These are phyloP conservation scores for Atractiella rhizophila DNA, from an alignment of 768 basidiomycete genomes.

Conservation along the genomic window DNA sequence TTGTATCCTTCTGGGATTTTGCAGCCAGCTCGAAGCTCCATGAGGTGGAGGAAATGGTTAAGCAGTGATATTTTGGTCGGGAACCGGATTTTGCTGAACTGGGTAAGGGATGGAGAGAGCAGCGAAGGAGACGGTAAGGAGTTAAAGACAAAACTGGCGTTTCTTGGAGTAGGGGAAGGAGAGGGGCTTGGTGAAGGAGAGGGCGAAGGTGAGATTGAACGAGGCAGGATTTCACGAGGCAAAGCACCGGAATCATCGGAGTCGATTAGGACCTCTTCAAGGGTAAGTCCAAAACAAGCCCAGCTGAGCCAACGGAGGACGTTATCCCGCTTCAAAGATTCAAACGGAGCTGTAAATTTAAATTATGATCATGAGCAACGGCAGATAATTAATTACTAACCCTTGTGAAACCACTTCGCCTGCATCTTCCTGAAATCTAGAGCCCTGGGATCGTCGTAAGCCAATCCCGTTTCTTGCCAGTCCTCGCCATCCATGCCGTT, in stretches of 20 bases:
- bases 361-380: too few species aligned
- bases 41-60: constrained; percentile 11
- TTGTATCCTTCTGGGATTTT: constrained; percentile 9
- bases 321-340: constrained; percentile 8
- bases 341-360: constrained; percentile 1
- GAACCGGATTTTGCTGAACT: constrained; percentile 4
- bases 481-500: constrained; percentile 11
- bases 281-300: constrained; percentile 9
- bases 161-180: not conserved
- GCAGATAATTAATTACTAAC: too few species aligned
- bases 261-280: constrained; percentile 10
- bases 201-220: not conserved
- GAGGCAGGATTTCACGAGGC: not conserved
- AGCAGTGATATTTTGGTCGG: constrained; percentile 9
- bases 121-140: constrained; percentile 5
- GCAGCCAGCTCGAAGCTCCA: constrained; percentile 13
- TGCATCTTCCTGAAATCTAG: constrained; percentile 12
- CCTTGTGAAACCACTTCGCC: constrained; percentile 10
- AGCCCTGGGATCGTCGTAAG: constrained; percentile 13
- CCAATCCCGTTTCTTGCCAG: not conserved
- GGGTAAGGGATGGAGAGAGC: constrained; percentile 2
- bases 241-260: not conserved
- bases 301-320: constrained; percentile 17
- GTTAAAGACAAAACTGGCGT: too few species aligned
- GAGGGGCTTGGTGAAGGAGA: too few species aligned